Evolutionary conservation across 805 yeast genomes (phyloP), one percentile per base, ranked within the genome.

Genomic region (Maudiozyma serrabonitensis): DNA sequence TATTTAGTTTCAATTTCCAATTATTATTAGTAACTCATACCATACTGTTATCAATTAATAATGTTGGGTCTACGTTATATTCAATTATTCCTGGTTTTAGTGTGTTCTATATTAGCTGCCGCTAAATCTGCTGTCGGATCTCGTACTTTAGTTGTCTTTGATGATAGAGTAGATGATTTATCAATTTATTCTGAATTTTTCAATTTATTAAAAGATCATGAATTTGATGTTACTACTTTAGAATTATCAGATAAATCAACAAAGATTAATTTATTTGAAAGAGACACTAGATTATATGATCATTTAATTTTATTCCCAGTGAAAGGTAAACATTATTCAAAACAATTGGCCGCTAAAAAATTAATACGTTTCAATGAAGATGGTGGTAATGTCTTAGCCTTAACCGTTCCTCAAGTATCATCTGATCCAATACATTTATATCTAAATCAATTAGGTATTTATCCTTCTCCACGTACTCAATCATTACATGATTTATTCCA

Each of bases 401-500:
- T 87, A 13, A 75, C 84, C 0, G 68, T 75, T 38, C 76, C 82
- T 21, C 54, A 58, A 8, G 78, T 76, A 16, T 77, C 76, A 13
- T 79, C 83, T 39, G 87, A 84, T 25, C 77, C 82, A 18, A 68
- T 84, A 34, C 79, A 87, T 52, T 69, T 76, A 2, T 82, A 84
- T 58, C 75, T 87, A 55, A 79, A 81, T 59, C 88, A 90, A 63
- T 68, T 90, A 55, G 99, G 96, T 32, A 81, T 93, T 46, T 78
- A 73, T 59, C 86, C 96, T 50, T 77, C 93, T 45, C 95, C 96
- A 51, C 84, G 80, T 61, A 82, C 80, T 46, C 81, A 78, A 63
- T 65, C 71, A 48, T 69, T 84, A 42, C 64, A 74, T 7, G 95
- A 89, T 65, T 82, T 84, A 64, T 87, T 87, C 69, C 62, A 66